A percentile compares a stretch with the other conserved stretches of the same genome.
These are phyloP conservation scores for Evansstolkia leycettana DNA, from an alignment of 495 filamentous ascomycete genomes.

Conservation along the genomic window DNA sequence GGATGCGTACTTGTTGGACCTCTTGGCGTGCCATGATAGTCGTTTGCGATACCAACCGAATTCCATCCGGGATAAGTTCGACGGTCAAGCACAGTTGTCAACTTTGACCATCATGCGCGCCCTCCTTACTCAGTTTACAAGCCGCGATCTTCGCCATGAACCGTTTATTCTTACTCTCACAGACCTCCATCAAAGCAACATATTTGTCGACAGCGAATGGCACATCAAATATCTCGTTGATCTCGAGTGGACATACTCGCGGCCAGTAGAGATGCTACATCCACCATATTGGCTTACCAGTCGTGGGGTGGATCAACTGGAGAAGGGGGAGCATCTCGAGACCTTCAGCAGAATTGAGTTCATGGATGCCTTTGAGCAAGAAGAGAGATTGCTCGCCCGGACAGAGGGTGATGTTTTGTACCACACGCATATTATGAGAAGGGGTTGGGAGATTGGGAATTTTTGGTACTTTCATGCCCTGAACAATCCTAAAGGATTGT, in stretches of 20 bases:
- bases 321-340: slow-evolving; percentile 3
- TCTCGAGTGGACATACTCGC: slow-evolving; percentile 15
- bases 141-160: slow-evolving; percentile 8
- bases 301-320: slow-evolving; percentile 8
- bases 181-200: slow-evolving; percentile 19
- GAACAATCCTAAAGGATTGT: slow-evolving; percentile 8
- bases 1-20: slow-evolving; percentile 14
- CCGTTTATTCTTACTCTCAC: slow-evolving; percentile 14
- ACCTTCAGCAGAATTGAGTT: slow-evolving; percentile 6
- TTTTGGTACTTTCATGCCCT: slow-evolving; percentile 11
- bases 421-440: slow-evolving; percentile 1
- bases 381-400: slow-evolving; percentile 1
- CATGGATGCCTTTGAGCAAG: slow-evolving; percentile 7
- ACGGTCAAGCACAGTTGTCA: slow-evolving; percentile 17
- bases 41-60: slow-evolving; percentile 18
- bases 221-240: slow-evolving; percentile 11
- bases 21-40: slow-evolving; percentile 17
- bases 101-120: slow-evolving; percentile 13
- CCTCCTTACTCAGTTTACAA: slow-evolving; percentile 12
- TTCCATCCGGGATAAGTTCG: slow-evolving; percentile 8
- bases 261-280: slow-evolving; percentile 12
- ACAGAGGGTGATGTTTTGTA: neutral
- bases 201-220: slow-evolving; percentile 21
- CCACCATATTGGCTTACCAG: slow-evolving; percentile 23
- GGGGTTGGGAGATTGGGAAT: slow-evolving; percentile 5